phyloP scores from a whole-genome alignment of 768 basidiomycete genomes.

The Mrakia gelida region DNA sequence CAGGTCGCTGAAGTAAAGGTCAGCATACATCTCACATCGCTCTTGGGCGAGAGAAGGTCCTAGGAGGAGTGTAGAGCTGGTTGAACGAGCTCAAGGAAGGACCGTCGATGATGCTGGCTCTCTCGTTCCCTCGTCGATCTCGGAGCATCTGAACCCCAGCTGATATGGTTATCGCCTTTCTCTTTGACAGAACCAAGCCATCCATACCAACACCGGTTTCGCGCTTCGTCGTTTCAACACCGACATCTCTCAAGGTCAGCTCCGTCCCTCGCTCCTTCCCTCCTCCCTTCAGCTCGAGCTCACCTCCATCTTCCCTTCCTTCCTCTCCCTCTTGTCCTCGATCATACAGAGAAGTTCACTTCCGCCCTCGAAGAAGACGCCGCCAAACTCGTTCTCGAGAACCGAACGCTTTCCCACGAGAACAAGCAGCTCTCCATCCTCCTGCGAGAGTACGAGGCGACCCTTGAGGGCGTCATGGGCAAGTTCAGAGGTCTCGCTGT shows the following conservation, averaged over 20 bases:
- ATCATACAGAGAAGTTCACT: constrained; percentile 71
- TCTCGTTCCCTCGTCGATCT: not conserved
- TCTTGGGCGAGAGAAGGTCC: too few relatives aligned
- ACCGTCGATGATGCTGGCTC: not conserved
- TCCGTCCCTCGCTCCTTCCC: not conserved
- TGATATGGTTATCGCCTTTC: constrained; percentile 1
- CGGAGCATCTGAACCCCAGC: not conserved
- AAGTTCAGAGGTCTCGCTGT: constrained; percentile 92
- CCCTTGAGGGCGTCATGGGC: constrained; percentile 92
- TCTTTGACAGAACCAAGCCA: constrained; percentile 62
- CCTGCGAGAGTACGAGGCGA: constrained; percentile 89
- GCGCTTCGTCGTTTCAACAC: constrained; percentile 76
- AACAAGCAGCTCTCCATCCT: constrained; percentile 87
- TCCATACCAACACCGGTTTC: constrained; percentile 66
- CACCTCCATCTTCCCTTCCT: not conserved
- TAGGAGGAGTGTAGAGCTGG: not conserved
- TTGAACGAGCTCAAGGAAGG: not conserved
- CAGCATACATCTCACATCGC: constrained; percentile 30
- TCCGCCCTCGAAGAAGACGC: constrained; percentile 87
- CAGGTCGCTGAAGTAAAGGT: constrained; percentile 75
- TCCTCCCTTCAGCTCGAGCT: not conserved
- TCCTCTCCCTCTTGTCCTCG: not conserved
- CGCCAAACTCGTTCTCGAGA: constrained; percentile 86
- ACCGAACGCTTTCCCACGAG: constrained; percentile 84
- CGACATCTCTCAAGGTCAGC: constrained; percentile 60